Percentiles rank a stretch among this genome's conserved stretches.
Conservation (phyloP, 768 basidiomycete genomes). For the Phaeotremella skinneri region DNA sequence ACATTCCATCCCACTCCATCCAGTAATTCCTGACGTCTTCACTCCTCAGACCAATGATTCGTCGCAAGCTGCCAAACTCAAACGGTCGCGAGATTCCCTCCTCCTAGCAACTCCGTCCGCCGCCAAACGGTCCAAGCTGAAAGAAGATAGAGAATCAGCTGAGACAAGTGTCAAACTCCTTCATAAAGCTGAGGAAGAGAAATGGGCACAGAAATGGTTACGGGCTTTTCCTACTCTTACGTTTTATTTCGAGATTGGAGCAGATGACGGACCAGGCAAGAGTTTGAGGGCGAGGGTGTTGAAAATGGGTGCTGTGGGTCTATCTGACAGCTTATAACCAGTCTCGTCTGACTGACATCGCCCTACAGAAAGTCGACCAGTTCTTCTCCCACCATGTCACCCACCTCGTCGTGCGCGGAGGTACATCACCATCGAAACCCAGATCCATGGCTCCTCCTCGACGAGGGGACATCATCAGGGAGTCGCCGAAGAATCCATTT, state of each 20-base stretch:
- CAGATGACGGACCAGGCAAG: slow-evolving; percentile 54
- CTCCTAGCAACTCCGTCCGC: neutral
- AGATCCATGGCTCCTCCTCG: slow-evolving; percentile 12
- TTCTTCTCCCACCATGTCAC: slow-evolving; percentile 86
- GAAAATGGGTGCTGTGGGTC: slow-evolving; percentile 74
- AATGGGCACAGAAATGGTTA: slow-evolving; percentile 80
- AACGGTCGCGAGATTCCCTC: slow-evolving; percentile 6
- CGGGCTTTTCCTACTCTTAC: slow-evolving; percentile 77
- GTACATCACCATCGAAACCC: slow-evolving; percentile 27
- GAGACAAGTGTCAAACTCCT: slow-evolving; percentile 2
- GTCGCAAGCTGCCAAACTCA: neutral
- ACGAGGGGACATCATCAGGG: slow-evolving; percentile 13
- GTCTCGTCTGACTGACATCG: slow-evolving; percentile 9
- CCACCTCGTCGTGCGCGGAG: slow-evolving; percentile 60
- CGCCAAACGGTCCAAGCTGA: slow-evolving; percentile 12
- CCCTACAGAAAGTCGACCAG: slow-evolving; percentile 71
- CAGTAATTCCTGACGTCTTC: slow-evolving; percentile 36
- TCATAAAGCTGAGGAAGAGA: slow-evolving; percentile 53
- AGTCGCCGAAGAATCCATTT: slow-evolving; percentile 34
- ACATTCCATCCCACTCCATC: slow-evolving; percentile 26
- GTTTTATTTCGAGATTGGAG: slow-evolving; percentile 73
- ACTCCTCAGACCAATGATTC: slow-evolving; percentile 10
- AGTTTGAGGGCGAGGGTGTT: slow-evolving; percentile 61
- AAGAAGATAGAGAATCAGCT: slow-evolving; percentile 1
- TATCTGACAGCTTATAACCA: slow-evolving; percentile 1